Evolutionary conservation across 345 rosid genomes (phyloP), one percentile per base, ranked within the genome.

Genomic region (Gossypium mustelinum): DNA sequence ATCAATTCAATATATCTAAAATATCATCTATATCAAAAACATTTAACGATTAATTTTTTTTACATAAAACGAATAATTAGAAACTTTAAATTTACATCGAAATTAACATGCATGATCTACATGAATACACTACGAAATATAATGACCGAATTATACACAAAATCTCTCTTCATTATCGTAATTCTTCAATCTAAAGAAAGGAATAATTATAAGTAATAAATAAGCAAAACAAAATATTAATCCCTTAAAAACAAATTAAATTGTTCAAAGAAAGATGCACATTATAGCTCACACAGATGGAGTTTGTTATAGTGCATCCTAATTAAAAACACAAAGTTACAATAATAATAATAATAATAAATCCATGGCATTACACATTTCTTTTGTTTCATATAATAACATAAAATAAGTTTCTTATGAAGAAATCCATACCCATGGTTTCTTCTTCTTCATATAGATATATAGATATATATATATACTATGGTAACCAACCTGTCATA

Each of bases 401-500:
- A 71, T 71, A 71, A 24, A 71, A 45, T 5, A 22, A 71, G 29
- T n/a, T 5, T 39, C n/a, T 34, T 54, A 54, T 12, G 45, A 68
- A 20, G 45, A 22, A 51, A 69, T 22, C 7, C 63, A 58, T 11
- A 5, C 34, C 14, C 69, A 10, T 62, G 62, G 51, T 11, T 55
- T 34, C 11, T 29, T 39, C 58, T 50, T 47, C 39, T 11, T 22
- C 4, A 20, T 57, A 56, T 47, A 34, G 12, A 24, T 25, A 12
- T 45, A 45, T 27, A 27, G 3, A 27, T 0, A 44, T 7, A 56
- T 47, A n/a, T 25, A 22, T 25, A 13, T 45, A 25, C 82, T 85
- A 94, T 50, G 97, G 97, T 73, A 94, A 79, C 98, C 98, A 94
- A 79, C 93, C 97, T 44, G 89, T 78, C 95, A 90, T 88, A 85